Base-by-base conservation (phyloP, 805 yeast species). In the Kodamaea kakaduensis region DNA sequence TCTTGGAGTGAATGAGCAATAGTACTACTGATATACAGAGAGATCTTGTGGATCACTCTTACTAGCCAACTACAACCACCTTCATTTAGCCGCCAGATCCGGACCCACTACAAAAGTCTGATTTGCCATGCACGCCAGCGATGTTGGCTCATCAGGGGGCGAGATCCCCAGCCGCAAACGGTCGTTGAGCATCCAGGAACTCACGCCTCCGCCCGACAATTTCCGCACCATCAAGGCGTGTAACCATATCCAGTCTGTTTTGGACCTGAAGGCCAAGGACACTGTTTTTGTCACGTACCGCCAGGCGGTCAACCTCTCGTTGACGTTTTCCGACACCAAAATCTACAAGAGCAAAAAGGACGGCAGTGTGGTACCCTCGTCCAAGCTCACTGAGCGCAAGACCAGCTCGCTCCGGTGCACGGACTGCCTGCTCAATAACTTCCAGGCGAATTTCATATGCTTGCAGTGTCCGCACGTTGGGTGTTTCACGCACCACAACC, bases 381-480 rank as follows among this genome's bases (percentile, higher is more conserved):
- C 46, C 9, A 59, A 61, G 34, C 52, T 79, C 25, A 44, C 64
- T 31, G 60, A 55, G 20, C 51, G 72, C 34, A 70, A 72, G 46
- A 47, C 69, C 2, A 59, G 56, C 25, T 67, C 76, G 3, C 51
- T 78, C 17, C 61, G 60, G 39, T 79, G 87, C 47, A 59, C 71
- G 16, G 72, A 67, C 21, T 79, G 85, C 47, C 49, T 58, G 7
- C 47, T 61, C 17, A 51, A 51, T 29, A 54, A 68, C 45, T 65
- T 70, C 49, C 50, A 66, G 42, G 48, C 65, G 16, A 79, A 70
- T 48, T 73, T 83, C 69, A 60, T 65, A 16, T 84, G 95, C 54
- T 55, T 84, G 25, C 89, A 83, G 51, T 84, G 94, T 52, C 82
- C 88, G 1, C 78, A 76, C 51, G 76, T 81, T 36, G 90, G 90